Conservation (phyloP, 2,329 filamentous ascomycete species). For the Byssoonygena ceratinophila region DNA sequence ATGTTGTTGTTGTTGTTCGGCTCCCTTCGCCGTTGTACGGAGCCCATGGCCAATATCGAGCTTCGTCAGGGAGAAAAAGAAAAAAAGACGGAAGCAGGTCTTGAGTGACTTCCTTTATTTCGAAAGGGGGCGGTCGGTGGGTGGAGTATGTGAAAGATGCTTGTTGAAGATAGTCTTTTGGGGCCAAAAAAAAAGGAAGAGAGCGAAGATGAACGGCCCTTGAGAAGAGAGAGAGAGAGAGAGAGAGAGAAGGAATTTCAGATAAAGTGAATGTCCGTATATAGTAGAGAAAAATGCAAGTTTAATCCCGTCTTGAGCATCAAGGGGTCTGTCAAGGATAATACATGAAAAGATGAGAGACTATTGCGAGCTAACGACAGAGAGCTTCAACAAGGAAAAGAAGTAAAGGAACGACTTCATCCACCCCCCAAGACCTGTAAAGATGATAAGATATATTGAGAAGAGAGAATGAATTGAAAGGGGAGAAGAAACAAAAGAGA, state of each 20-base stretch:
- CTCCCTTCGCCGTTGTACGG: not conserved
- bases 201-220: no score
- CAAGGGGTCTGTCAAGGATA: not conserved
- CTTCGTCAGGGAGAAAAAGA: no score
- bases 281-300: not conserved
- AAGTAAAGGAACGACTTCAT: slow-evolving; percentile 9
- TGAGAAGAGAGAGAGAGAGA: not conserved
- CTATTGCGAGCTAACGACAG: not conserved
- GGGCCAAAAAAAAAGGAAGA: not conserved
- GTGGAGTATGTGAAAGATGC: not conserved
- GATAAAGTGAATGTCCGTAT: not conserved
- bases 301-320: not conserved
- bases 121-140: no score
- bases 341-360: not conserved
- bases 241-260: not conserved
- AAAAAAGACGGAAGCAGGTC: no score
- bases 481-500: not conserved
- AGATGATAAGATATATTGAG: not conserved
- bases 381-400: not conserved
- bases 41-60: slow-evolving; percentile 1
- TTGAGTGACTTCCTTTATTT: no score
- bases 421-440: not conserved
- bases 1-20: not conserved
- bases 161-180: not conserved
- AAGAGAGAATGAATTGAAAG: not conserved